Base-by-base conservation (phyloP, 495 filamentous ascomycete species). In the Annulohypoxylon maeteangense region DNA sequence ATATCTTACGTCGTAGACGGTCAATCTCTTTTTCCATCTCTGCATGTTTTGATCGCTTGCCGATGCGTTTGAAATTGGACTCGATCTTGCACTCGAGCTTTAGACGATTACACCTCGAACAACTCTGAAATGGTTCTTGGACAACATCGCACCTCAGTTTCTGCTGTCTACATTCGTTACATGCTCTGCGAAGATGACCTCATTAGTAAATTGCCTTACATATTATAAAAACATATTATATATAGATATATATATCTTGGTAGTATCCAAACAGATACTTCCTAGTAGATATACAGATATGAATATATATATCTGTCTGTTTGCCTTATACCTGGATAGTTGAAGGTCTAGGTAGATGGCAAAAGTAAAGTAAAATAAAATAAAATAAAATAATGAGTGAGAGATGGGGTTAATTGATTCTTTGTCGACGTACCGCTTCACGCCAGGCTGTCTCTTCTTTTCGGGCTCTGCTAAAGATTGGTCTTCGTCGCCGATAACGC, bases 91-190 rank as follows among this genome's bases (percentile, higher is more conserved):
- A 98, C 23, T 90, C 87, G 64, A 97, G 91, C 74, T 90, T 91
- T 64, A 96, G 86, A 72, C 93, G 93, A 75, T 87, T 90, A 82
- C 94, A 98, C 70, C 94, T 86, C 29, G 89, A 90, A 80, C 94
- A 98, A 68, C 88, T 85, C 53, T 86, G 84, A 80, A 93, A 97
- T 4, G 92, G 92, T 59, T 93, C 92, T 82, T 95, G 92, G 48
- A 92, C 82, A 62, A 97, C 94, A 86, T 97, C 91, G 86, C 94
- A 98, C 72, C 92, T 81, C 74, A 94, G 93, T 87, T 98, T 97
- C 80, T 97, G 94, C 79, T 98, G 94, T 40, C 93, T 88, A 79
- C 94, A 98, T 78, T 98, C 93, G 81, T 98, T 97, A 78, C 94
- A 97, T 14, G 94, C 94, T 65, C 70, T 73, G 45, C n/a, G 7